Base-by-base conservation (phyloP, 805 yeast genomes). In the Schizosaccharomyces osmophilus region DNA sequence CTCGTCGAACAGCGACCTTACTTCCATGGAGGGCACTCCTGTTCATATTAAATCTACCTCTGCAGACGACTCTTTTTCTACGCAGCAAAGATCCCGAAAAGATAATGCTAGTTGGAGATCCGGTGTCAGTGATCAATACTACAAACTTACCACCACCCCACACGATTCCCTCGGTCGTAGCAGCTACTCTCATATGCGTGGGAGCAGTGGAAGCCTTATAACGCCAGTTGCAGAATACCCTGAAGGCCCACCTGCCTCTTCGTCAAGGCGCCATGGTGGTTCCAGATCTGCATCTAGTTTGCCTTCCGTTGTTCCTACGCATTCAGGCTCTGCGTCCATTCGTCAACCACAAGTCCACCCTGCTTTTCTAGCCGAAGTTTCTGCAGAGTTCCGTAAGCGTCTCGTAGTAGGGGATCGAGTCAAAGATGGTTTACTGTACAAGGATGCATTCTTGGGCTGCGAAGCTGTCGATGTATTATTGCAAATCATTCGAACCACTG, bases 381-480 rank as follows among this genome's bases (percentile, higher is more conserved):
- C 97, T 0, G 78, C 77, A 26, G 78, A 81, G 32, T 87, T 90
- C 71, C 80, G 82, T 65, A 87, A 83, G 63, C 74, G 81, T 29
- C 78, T 88, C 36, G 79, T 79, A 26, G 69, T 85, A 15, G 85
- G 88, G 1, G 87, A 87, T 63, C 81, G 86, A 65, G 84, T 84
- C 69, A 93, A 90, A 69, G 90, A 89, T 73, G 96, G 95, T 19
- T 77, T 89, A 66, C 85, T 87, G 64, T 90, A 88, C 72, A 85
- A 94, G 69, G 95, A 89, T 69, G 83, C 97, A 0, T 93, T 93
- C 68, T 84, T 95, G 0, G 98, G 98, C 42, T 77, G 86, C 24
- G 94, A 87, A 71, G 96, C 97, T 0, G 95, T 93, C 41, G 96
- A 88, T 70, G 79, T 83, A n/a, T 82, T 93, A 63, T 83, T 95